phyloP scores from a whole-genome alignment of 2,329 filamentous ascomycete species.

The Beauveria asiatica region DNA sequence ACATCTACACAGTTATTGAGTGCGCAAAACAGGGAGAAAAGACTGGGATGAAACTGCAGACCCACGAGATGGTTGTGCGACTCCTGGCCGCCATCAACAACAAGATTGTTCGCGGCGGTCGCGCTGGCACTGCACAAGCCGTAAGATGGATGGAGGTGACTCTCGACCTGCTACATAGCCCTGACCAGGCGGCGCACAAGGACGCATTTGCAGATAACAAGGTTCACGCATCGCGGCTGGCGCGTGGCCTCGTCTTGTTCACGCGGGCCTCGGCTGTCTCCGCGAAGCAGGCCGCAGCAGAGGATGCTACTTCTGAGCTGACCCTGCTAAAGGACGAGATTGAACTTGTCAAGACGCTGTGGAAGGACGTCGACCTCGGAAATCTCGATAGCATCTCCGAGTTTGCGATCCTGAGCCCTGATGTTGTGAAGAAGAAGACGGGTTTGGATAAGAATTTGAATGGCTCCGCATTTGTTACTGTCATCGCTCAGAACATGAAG shows the following conservation, averaged over 20 bases:
- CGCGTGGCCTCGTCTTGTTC: constrained; percentile 25
- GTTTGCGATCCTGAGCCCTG: constrained; percentile 20
- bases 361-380: constrained; percentile 16
- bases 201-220: constrained; percentile 11
- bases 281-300: constrained; percentile 17
- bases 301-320: constrained; percentile 19
- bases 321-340: constrained; percentile 22
- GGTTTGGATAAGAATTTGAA: constrained; percentile 13
- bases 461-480: constrained; percentile 20
- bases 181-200: constrained; percentile 25
- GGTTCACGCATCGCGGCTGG: constrained; percentile 19
- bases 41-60: constrained; percentile 37
- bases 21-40: constrained; percentile 36
- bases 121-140: constrained; percentile 30
- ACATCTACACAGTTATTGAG: constrained; percentile 40
- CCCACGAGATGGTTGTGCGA: constrained; percentile 29
- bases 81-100: constrained; percentile 22
- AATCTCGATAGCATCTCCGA: constrained; percentile 17
- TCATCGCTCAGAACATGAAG: constrained; percentile 25
- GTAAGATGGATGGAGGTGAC: constrained; percentile 38
- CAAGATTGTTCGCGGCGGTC: constrained; percentile 30
- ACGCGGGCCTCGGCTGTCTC: constrained; percentile 20
- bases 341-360: constrained; percentile 19
- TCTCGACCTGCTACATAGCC: constrained; percentile 40
- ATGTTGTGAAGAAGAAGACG: background rate